Conservation (phyloP, 169 alveolate genomes). For the Cryptosporidium felis region DNA sequence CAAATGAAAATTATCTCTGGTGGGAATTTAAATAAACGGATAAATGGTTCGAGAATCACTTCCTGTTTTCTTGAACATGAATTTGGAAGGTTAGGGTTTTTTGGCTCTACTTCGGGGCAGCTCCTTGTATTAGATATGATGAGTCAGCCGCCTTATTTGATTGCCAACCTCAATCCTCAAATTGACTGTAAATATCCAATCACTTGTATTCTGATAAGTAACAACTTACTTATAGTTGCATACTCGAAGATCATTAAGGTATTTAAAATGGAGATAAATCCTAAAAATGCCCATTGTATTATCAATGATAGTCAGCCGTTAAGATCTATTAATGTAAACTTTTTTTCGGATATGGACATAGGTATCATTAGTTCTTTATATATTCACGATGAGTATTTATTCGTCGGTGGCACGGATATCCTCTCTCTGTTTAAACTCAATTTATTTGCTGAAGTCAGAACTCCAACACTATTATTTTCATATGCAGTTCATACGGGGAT, state of each 20-base stretch:
- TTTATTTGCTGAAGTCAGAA: background rate
- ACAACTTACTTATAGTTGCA: conserved; percentile 17
- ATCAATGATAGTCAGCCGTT: conserved; percentile 55
- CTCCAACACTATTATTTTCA: conserved; percentile 36
- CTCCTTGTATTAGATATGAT: conserved; percentile 52
- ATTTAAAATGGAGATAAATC: conserved; percentile 7
- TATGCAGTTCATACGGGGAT: conserved; percentile 54
- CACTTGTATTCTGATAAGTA: conserved; percentile 13
- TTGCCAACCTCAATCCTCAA: conserved; percentile 2
- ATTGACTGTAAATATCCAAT: background rate
- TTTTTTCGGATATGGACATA: conserved; percentile 61
- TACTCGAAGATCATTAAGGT: conserved; percentile 23
- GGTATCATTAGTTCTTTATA: conserved; percentile 27
- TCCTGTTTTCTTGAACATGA: conserved; percentile 47
- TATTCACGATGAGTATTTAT: conserved; percentile 28
- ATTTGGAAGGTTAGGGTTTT: conserved; percentile 44
- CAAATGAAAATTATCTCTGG: conserved; percentile 64
- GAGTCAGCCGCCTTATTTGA: conserved; percentile 59
- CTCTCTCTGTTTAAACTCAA: conserved; percentile 14
- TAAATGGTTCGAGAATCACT: conserved; percentile 14
- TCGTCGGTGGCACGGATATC: conserved; percentile 38
- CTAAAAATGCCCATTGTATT: conserved; percentile 25
- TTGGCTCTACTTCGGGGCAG: conserved; percentile 52
- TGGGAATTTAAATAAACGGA: conserved; percentile 54
- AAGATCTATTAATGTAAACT: conserved; percentile 27